Percentiles rank a stretch among this genome's conserved stretches.
Conservation (phyloP, 495 filamentous ascomycete genomes). For the Aspergillus hancockii region DNA sequence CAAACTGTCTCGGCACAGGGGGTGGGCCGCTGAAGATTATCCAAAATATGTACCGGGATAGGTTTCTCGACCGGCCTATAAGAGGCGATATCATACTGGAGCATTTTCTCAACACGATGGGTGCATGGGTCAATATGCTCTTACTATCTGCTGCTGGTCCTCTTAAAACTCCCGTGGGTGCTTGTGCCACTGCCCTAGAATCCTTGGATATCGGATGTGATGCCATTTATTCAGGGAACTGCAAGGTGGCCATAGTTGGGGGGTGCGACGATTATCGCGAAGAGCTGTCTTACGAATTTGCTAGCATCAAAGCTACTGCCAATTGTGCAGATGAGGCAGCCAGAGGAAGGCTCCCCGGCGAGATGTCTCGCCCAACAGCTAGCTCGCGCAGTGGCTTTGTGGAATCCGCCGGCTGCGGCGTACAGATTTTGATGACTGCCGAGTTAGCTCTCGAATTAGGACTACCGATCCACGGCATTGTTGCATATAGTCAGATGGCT, state of each 20-base stretch:
- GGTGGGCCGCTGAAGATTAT: slow-evolving; percentile 80
- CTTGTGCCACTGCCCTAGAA: slow-evolving; percentile 95
- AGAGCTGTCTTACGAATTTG: slow-evolving; percentile 98
- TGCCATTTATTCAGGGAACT: slow-evolving; percentile 94
- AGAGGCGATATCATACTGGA: slow-evolving; percentile 98
- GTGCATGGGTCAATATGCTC: slow-evolving; percentile 99
- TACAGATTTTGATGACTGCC: slow-evolving; percentile 96
- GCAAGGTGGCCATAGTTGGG: slow-evolving; percentile 92
- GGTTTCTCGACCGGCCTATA: slow-evolving; percentile 89
- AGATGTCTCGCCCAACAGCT: slow-evolving; percentile 97
- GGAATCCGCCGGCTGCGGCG: slow-evolving; percentile 97
- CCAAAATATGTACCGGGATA: slow-evolving; percentile 96
- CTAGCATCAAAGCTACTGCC: slow-evolving; percentile 99
- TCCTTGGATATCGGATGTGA: slow-evolving; percentile 97
- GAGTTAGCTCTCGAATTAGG: slow-evolving; percentile 96
- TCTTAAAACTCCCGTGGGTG: slow-evolving; percentile 97
- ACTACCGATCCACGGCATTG: slow-evolving; percentile 92
- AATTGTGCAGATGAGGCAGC: slow-evolving; percentile 93
- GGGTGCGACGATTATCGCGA: slow-evolving; percentile 99
- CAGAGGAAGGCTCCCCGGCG: slow-evolving; percentile 86
- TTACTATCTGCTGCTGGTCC: slow-evolving; percentile 93
- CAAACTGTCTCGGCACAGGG: slow-evolving; percentile 96
- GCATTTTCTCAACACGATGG: slow-evolving; percentile 99
- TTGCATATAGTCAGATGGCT: slow-evolving; percentile 90
- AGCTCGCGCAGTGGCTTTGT: slow-evolving; percentile 97